Evolutionary conservation across 177 flowering plant species (phyloP).

Genomic region (Vitis hybrid): DNA sequence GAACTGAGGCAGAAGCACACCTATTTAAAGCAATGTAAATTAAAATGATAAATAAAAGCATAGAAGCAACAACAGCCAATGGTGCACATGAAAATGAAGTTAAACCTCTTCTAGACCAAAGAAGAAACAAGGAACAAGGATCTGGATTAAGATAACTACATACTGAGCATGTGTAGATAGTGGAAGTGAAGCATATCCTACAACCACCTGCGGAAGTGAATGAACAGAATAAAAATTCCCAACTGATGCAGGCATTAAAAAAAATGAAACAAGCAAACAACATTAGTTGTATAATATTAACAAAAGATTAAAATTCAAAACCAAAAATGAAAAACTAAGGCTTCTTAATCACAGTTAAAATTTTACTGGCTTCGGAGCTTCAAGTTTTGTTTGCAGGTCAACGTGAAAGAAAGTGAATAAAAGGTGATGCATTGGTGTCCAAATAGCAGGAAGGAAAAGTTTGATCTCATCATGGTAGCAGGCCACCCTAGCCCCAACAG

Average conservation of each 20-base stretch:
- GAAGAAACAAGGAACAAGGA: not conserved
- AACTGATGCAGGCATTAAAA: conserved; percentile 1
- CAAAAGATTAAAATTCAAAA: conserved; percentile 8
- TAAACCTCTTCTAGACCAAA: not conserved
- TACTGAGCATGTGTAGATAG: conserved; percentile 88
- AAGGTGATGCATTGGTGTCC: conserved; percentile 87
- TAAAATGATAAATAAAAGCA: not conserved
- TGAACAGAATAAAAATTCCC: not conserved
- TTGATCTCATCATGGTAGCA: conserved; percentile 95
- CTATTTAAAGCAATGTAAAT: no score
- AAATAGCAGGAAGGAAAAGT: conserved; percentile 77
- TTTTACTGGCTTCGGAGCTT: conserved; percentile 97
- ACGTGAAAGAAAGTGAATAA: conserved; percentile 89
- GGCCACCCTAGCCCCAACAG: conserved; percentile 83
- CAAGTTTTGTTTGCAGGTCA: conserved; percentile 92
- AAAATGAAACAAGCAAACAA: not conserved
- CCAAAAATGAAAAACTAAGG: not conserved
- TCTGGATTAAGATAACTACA: conserved; percentile 24
- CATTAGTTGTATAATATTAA: not conserved
- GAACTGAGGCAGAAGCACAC: not conserved
- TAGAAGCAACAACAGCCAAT: not conserved
- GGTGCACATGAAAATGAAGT: not conserved
- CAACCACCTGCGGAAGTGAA: conserved; percentile 60
- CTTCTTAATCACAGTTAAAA: not conserved
- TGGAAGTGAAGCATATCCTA: conserved; percentile 91